Evolutionary conservation across 768 basidiomycete species (phyloP).

Genomic region (Tricholoma hemisulphureum): DNA sequence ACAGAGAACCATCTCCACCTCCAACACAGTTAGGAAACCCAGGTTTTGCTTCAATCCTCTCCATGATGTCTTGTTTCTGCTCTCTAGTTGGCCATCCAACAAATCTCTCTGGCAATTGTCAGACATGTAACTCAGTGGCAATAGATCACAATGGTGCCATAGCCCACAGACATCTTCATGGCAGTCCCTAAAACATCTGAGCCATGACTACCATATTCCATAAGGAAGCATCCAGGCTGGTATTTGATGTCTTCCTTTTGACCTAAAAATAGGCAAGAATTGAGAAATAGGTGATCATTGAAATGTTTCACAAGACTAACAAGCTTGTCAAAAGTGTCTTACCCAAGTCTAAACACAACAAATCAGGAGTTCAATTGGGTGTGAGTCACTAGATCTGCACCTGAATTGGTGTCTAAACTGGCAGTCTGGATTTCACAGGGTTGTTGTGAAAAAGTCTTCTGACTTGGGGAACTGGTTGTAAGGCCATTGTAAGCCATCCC

Average conservation of each 20-base stretch:
- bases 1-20: constrained; percentile 19
- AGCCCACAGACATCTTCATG: constrained; percentile 18
- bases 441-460: constrained; percentile 11
- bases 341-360: constrained; percentile 5
- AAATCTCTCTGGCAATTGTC: constrained; percentile 9
- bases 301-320: too few species aligned
- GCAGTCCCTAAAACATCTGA: constrained; percentile 13
- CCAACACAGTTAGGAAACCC: constrained; percentile 15
- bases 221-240: constrained; percentile 11
- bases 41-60: constrained; percentile 8
- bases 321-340: constrained; percentile 7
- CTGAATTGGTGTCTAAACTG: constrained; percentile 9
- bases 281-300: too few species aligned
- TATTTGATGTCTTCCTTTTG: constrained; percentile 2
- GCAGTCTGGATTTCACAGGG: constrained; percentile 9
- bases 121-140: constrained; percentile 12
- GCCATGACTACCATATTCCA: constrained; percentile 7
- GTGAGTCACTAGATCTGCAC: neutral
- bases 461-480: constrained; percentile 14
- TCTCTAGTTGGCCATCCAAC: constrained; percentile 17
- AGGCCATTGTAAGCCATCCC: neutral
- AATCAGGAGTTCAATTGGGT: too few species aligned
- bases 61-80: constrained; percentile 1
- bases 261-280: constrained; percentile 7
- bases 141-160: constrained; percentile 18